These are phyloP conservation scores for Nannochloropsis salina DNA, from an alignment of 108 stramenopile species.

Conservation along the genomic window DNA sequence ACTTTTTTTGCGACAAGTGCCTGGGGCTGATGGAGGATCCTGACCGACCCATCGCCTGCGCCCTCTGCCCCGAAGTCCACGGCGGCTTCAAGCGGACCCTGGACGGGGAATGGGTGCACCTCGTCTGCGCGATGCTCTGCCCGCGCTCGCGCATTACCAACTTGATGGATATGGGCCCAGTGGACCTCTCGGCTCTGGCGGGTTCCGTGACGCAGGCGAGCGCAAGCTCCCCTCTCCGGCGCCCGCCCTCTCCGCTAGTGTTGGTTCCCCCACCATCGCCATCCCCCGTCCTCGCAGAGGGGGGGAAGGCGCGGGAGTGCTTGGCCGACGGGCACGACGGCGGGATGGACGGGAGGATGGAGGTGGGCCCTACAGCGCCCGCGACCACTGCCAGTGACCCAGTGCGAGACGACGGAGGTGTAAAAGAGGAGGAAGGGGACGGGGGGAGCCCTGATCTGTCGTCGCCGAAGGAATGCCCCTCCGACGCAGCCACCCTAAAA, in stretches of 20 bases:
- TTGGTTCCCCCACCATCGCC: neutral
- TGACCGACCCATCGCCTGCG: conserved; percentile 24
- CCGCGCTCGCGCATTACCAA: conserved; percentile 13
- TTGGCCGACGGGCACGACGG: no score
- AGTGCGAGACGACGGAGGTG: no score
- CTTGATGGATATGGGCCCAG: conserved; percentile 25
- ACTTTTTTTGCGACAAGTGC: conserved; percentile 32
- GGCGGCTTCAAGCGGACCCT: conserved; percentile 34
- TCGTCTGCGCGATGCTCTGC: conserved; percentile 22
- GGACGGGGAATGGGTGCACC: conserved; percentile 27
- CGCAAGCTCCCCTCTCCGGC: neutral
- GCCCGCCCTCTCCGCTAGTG: neutral
- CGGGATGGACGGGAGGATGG: no score
- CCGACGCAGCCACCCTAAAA: no score
- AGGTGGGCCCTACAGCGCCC: no score
- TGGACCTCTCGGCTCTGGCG: conserved; percentile 23
- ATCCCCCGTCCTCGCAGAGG: neutral
- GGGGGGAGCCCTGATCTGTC: no score
- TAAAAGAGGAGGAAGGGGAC: no score
- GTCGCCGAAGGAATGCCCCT: no score
- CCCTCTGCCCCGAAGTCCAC: conserved; percentile 32
- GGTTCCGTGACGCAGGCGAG: neutral
- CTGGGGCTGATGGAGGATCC: neutral
- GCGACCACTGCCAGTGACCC: no score
- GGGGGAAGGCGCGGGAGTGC: no score